Base-by-base conservation (phyloP, 345 rosid species). In the Angophora floribunda region DNA sequence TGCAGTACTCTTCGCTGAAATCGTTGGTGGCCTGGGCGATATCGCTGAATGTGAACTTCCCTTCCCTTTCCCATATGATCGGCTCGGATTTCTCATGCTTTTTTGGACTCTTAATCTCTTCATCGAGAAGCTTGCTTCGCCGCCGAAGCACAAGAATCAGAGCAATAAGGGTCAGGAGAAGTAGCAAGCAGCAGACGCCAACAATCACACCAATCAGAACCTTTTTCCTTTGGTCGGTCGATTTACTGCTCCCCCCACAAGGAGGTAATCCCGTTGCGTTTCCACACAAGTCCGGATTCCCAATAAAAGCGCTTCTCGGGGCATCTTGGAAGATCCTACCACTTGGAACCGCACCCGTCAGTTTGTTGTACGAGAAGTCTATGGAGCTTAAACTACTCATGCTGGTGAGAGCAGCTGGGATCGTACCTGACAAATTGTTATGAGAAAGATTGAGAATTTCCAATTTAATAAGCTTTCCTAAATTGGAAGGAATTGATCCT, bases 201-300 rank as follows among this genome's bases (percentile, higher is more conserved):
- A 94, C 93, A 41, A 90, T 41, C 79, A 92, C 90, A 59, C 90
- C 90, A 10, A 94, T 80, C 19, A 89, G 89, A 75, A 93, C 52
- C 85, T 57, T 92, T 87, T 51, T 91, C 32, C 65, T 88, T 7
- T 30, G 12, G 9, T 88, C 86, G 17, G 94, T 91, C 57, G 87
- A 91, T 14, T 87, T 51, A 50, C 52, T 52, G 28, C 13, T 52
- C 30, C 26, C 67, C 59, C 36, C 75, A 32, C 97, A 95, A 70
- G 90, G 89, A 89, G 75, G 52, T 51, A 95, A 82, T 50, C 95
- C 95, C 17, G 52, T 85, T 51, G 86, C 87, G 59, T 94, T 85
- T 61, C 98, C 95, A 86, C 98, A 95, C 90, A 95, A 90, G 28
- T 91, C 95, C 5, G 93, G 17, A 82, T 95, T 95, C 45, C 93